Evolutionary conservation across 805 yeast genomes (phyloP).

Genomic region (Teunomyces funiuensis): DNA sequence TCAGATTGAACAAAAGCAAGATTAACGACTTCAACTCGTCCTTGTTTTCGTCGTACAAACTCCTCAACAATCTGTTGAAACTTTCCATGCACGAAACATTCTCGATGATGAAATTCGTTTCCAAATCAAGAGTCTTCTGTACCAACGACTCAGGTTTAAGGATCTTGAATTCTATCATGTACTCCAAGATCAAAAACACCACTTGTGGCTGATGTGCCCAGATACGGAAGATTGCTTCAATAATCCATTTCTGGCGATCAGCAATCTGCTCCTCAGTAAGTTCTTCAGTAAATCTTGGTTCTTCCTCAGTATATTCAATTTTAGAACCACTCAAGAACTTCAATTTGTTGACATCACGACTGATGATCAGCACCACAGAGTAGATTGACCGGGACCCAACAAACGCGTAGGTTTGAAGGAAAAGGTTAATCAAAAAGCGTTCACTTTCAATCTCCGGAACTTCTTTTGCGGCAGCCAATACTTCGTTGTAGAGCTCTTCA

Average conservation of each 20-base stretch:
- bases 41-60: constrained; percentile 15
- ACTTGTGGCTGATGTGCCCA: constrained; percentile 49
- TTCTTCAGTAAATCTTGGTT: constrained; percentile 31
- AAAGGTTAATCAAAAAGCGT: constrained; percentile 52
- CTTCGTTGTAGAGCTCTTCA: constrained; percentile 31
- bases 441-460: constrained; percentile 22
- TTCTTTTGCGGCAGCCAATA: constrained; percentile 18
- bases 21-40: constrained; percentile 19
- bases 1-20: constrained; percentile 21
- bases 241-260: constrained; percentile 34
- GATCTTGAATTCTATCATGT: constrained; percentile 40
- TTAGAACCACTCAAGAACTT: constrained; percentile 35
- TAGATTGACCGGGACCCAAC: constrained; percentile 86
- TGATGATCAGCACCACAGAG: constrained; percentile 41
- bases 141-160: constrained; percentile 30
- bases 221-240: constrained; percentile 40
- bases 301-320: constrained; percentile 32
- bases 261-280: constrained; percentile 23
- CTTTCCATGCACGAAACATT: constrained; percentile 46
- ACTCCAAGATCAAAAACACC: constrained; percentile 42
- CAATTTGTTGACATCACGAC: constrained; percentile 41
- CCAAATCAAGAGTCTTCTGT: constrained; percentile 24
- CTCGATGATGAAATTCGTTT: constrained; percentile 34
- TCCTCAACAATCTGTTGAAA: constrained; percentile 33
- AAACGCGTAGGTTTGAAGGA: constrained; percentile 71